phyloP scores from a whole-genome alignment of 2,329 filamentous ascomycete genomes.

The Xylariaceae sp. region DNA sequence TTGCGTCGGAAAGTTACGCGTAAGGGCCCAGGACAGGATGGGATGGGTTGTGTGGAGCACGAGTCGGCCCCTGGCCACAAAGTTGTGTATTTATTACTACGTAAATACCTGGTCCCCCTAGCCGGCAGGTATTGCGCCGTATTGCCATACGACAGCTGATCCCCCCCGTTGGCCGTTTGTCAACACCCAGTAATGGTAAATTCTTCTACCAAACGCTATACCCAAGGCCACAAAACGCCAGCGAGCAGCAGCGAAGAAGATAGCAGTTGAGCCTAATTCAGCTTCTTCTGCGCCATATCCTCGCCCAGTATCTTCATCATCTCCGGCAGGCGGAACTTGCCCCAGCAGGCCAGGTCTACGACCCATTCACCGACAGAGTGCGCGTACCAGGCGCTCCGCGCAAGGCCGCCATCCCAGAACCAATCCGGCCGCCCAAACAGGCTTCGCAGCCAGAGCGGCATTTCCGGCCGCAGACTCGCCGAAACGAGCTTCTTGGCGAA shows the following conservation, averaged over 20 bases:
- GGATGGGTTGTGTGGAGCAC: too few relatives aligned
- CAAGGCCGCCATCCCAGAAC: slow-evolving; percentile 40
- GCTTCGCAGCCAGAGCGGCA: slow-evolving; percentile 31
- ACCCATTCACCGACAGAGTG: slow-evolving; percentile 38
- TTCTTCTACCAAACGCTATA: too few relatives aligned
- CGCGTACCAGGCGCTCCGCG: slow-evolving; percentile 30
- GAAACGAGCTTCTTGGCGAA: slow-evolving; percentile 44
- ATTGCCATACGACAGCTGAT: too few relatives aligned
- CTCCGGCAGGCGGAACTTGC: slow-evolving; percentile 34
- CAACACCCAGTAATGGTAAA: too few relatives aligned
- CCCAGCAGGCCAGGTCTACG: slow-evolving; percentile 34
- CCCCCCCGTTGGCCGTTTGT: too few relatives aligned
- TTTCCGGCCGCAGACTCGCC: slow-evolving; percentile 39
- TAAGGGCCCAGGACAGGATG: too few relatives aligned
- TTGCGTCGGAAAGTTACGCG: too few relatives aligned
- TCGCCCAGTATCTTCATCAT: slow-evolving; percentile 31
- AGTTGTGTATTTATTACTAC: too few relatives aligned
- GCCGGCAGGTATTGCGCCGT: too few relatives aligned
- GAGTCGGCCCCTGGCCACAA: too few relatives aligned
- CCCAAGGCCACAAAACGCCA: not conserved
- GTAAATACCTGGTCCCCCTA: too few relatives aligned
- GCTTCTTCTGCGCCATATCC: slow-evolving; percentile 26
- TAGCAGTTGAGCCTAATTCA: slow-evolving; percentile 9
- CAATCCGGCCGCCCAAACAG: slow-evolving; percentile 42
- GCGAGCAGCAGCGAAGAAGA: not conserved